Evolutionary conservation across 1,284 basidiomycete species (phyloP), one percentile per base, ranked within the genome.

Genomic region (Sphaerobolus stellatus): DNA sequence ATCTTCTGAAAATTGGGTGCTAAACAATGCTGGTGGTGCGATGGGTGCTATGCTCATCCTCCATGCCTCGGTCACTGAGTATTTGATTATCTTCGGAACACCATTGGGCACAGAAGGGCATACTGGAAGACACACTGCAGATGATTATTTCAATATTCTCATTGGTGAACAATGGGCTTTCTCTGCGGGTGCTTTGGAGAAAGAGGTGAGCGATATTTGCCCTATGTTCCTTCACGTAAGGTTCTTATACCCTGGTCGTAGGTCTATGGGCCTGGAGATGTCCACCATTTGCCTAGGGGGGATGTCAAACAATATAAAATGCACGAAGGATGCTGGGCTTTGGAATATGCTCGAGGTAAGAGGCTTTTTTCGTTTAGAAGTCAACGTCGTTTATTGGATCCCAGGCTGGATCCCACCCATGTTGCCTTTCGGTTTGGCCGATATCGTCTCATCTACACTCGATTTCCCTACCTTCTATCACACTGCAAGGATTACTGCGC

Each of bases 41-140:
- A 99, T 98, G 96, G 96, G 92, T 43, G 86, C 88, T 43, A 98
- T 99, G 96, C 98, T 93, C 72, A 82, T 98, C 72, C 90, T 99
- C 61, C 95, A 98, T 67, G 92, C 94, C 16, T 89, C 83, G 71
- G 87, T 97, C 64, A 95, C 93, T 7, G 94, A 96, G 78, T 92
- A 94, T 75, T 83, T 96, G 66, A 91, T 92, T 68, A 89, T 99
- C 66, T 99, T 99, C 64, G 96, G 96, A 4, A 95, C 94, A 0
- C 94, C 95, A 0, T 77, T 98, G 7, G 96, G 96, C 13, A 99
- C 96, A 2, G 96, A 99, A 72, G 96, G 96, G 4, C 97, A 99
- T 71, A 84, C 87, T 5, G 96, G 96, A 3, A 65, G 96, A 54
- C 96, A 98, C 70, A 94, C 94, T 0, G 94, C 94, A 3, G 94